phyloP scores from a whole-genome alignment of 495 filamentous ascomycete species.

The Tuber magnatum region DNA sequence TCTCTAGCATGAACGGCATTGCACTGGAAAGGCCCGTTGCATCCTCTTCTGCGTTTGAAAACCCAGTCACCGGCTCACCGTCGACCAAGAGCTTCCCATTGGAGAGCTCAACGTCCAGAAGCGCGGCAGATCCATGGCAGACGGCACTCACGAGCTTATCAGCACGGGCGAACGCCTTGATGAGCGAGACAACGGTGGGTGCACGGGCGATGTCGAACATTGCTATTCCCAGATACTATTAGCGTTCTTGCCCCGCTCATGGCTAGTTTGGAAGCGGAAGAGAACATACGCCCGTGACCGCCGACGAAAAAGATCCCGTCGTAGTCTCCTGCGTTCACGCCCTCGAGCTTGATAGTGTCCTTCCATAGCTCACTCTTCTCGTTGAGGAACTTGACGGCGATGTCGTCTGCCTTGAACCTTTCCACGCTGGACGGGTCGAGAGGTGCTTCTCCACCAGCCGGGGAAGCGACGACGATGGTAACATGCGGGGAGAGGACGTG shows the following conservation, averaged over 20 bases:
- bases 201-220: conserved; percentile 62
- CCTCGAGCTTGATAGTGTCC: conserved; percentile 51
- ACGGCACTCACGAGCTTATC: conserved; percentile 60
- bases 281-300: conserved; percentile 61
- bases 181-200: conserved; percentile 49
- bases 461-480: conserved; percentile 58
- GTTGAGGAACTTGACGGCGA: conserved; percentile 50
- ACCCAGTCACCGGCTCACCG: conserved; percentile 57
- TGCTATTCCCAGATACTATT: conserved; percentile 43
- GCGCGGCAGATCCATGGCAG: conserved; percentile 61
- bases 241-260: not conserved
- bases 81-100: conserved; percentile 50
- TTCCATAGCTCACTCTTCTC: conserved; percentile 55
- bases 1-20: conserved; percentile 64
- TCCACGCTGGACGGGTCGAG: conserved; percentile 61
- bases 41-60: conserved; percentile 63
- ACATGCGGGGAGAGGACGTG: conserved; percentile 52
- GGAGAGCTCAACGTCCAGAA: conserved; percentile 52
- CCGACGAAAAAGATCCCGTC: conserved; percentile 68
- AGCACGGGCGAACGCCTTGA: conserved; percentile 54
- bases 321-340: conserved; percentile 53
- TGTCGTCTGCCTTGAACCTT: conserved; percentile 51
- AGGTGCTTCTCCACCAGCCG: conserved; percentile 59
- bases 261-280: not conserved
- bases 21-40: conserved; percentile 44